Percentiles rank a stretch among this genome's conserved stretches.
phyloP scores from a whole-genome alignment of 805 yeast species.

The Monosporozyma yasuniensis region DNA sequence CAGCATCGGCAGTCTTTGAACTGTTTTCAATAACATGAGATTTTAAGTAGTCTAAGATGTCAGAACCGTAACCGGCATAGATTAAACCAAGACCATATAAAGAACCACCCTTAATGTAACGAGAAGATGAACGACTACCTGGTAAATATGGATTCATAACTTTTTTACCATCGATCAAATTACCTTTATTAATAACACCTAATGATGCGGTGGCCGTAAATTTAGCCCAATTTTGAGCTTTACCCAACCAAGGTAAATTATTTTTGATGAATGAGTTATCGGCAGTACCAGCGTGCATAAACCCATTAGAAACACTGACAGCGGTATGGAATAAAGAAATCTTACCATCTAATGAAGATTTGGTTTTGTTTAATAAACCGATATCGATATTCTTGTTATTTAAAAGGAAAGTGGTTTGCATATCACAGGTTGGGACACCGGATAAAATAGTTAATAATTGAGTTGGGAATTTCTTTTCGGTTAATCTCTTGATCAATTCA shows the following conservation, averaged over 20 bases:
- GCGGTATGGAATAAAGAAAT: conserved; percentile 93
- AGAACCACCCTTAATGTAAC: conserved; percentile 93
- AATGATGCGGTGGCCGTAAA: conserved; percentile 96
- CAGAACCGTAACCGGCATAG: conserved; percentile 93
- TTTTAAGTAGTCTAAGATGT: conserved; percentile 70
- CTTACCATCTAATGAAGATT: conserved; percentile 77
- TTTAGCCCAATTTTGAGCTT: conserved; percentile 98
- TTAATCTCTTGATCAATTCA: conserved; percentile 38
- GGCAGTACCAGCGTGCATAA: conserved; percentile 93
- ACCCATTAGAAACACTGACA: conserved; percentile 88
- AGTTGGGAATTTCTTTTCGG: conserved; percentile 24
- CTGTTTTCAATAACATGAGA: conserved; percentile 58
- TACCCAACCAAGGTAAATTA: conserved; percentile 90
- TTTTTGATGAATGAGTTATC: conserved; percentile 86
- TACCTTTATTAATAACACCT: conserved; percentile 95
- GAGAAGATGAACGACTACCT: conserved; percentile 55
- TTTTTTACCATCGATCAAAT: conserved; percentile 79
- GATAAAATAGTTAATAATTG: conserved; percentile 64
- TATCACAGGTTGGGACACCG: conserved; percentile 92
- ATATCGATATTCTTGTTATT: conserved; percentile 83
- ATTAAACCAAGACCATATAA: conserved; percentile 87
- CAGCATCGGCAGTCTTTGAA: conserved; percentile 50
- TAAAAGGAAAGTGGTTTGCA: conserved; percentile 77
- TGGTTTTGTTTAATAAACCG: conserved; percentile 71
- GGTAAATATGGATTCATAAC: conserved; percentile 88